Base-by-base conservation (phyloP, 2,329 filamentous ascomycete genomes). In the Epichloe elymi region DNA sequence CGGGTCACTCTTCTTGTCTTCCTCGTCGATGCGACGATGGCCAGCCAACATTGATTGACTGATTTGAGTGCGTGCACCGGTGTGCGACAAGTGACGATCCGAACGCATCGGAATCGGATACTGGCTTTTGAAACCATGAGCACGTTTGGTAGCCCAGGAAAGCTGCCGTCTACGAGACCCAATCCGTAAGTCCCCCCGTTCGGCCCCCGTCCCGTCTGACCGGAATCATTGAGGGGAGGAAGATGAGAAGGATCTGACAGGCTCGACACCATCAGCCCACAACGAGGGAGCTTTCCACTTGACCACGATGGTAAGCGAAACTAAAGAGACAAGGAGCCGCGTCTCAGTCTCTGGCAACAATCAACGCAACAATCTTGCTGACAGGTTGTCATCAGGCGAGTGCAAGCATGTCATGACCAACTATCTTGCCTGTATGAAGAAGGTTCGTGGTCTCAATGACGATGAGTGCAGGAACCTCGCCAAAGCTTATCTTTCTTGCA, bases 271-370 rank as follows among this genome's bases (percentile, higher is more conserved):
- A 33, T 43, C 58, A 93, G 88, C 52, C 91, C 91, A 5, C 86
- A 96, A 66, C 83, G 90, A 60, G 91, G 91, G 51, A 94, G 88
- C 61, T 97, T 97, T 63, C 91, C 91, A n/a, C 80, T 97, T 51
- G 91, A 97, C 67, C 90, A 96, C 61, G 89, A 95, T 67, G 88
- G 72, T 72, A 60, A 57, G 68, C 56, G 30, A 40, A 46, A 36
- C 12, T 33, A 39, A 48, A 5, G 36, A 42, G 38, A 36, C 30
- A 19, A 17, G 15, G 30, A 33, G 11, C 8, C 17, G 15, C 15
- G 2, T 43, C 15, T 23, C n/a, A 10, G 19, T 3, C 26, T 19
- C 15, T 17, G n/a, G 6, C 35, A 37, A 20, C 19, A 40, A 42
- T 26, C 36, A 49, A 35, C 7, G 14, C n/a, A n/a, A 30, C 37